These are phyloP conservation scores for Serendipita sp. DNA, from an alignment of 1,284 basidiomycete species.

Conservation along the genomic window DNA sequence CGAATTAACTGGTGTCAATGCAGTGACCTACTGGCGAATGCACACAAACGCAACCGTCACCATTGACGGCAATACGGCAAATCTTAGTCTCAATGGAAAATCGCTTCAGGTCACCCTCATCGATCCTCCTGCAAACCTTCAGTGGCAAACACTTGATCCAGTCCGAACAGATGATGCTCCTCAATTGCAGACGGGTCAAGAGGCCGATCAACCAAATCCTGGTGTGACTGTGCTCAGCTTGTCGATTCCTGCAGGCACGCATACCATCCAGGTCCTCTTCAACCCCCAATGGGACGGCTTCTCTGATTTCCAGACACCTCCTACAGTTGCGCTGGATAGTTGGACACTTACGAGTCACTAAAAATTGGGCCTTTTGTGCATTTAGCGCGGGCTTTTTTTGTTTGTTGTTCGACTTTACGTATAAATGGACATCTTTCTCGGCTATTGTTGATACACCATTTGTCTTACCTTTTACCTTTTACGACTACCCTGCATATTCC, in stretches of 20 bases:
- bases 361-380: slow-evolving; percentile 14
- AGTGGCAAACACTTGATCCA: slow-evolving; percentile 34
- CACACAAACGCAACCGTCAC: slow-evolving; percentile 76
- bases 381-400: not conserved
- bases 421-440: not conserved
- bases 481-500: not conserved
- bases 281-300: slow-evolving; percentile 71
- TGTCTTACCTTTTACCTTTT: not conserved
- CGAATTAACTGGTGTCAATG: slow-evolving; percentile 48
- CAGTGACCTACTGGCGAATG: slow-evolving; percentile 74
- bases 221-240: slow-evolving; percentile 73
- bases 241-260: slow-evolving; percentile 50
- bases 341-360: slow-evolving; percentile 70
- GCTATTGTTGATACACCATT: not conserved
- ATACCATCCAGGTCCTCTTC: slow-evolving; percentile 68
- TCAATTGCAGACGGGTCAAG: slow-evolving; percentile 33
- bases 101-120: slow-evolving; percentile 37
- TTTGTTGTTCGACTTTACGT: not conserved
- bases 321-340: slow-evolving; percentile 43
- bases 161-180: slow-evolving; percentile 48
- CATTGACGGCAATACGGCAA: slow-evolving; percentile 38
- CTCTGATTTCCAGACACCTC: slow-evolving; percentile 49
- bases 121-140: slow-evolving; percentile 45
- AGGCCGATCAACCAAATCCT: slow-evolving; percentile 59
- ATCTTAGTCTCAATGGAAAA: slow-evolving; percentile 47